Conservation (phyloP, 2,329 filamentous ascomycete genomes). For the Phyllosticta citrichinensis region DNA sequence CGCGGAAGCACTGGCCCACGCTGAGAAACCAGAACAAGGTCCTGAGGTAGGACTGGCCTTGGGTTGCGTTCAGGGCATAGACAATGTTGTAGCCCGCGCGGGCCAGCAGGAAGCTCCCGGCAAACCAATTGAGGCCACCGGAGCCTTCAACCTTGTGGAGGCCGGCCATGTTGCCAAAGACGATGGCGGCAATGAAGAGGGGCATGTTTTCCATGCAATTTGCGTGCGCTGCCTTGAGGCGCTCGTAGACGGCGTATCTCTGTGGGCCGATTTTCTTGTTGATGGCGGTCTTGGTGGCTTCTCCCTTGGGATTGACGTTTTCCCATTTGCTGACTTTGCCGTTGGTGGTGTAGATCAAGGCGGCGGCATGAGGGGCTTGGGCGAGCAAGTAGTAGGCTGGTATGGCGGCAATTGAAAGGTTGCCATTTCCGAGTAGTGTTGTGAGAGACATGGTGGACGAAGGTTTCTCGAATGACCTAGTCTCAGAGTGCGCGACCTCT, state of each 20-base stretch:
- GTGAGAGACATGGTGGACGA: neutral
- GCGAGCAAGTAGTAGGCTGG: conserved; percentile 35
- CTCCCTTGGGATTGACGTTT: conserved; percentile 34
- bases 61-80: conserved; percentile 24
- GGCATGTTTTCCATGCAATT: conserved; percentile 40
- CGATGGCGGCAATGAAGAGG: conserved; percentile 34
- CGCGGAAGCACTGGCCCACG: conserved; percentile 20
- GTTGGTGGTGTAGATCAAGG: conserved; percentile 26
- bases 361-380: conserved; percentile 31
- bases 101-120: conserved; percentile 25
- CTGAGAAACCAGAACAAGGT: conserved; percentile 21
- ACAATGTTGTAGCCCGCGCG: conserved; percentile 25
- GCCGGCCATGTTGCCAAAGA: conserved; percentile 34
- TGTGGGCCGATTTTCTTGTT: conserved; percentile 27
- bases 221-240: conserved; percentile 35
- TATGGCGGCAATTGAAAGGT: conserved; percentile 35
- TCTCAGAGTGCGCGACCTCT: neutral
- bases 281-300: conserved; percentile 24
- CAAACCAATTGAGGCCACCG: conserved; percentile 26
- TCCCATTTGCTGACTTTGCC: conserved; percentile 29
- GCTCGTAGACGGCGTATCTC: conserved; percentile 33
- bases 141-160: conserved; percentile 17
- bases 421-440: conserved; percentile 18
- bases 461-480: neutral
- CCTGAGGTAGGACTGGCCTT: conserved; percentile 16